Conservation (phyloP, 306 rosid genomes). For the Cucurbita pepo region DNA sequence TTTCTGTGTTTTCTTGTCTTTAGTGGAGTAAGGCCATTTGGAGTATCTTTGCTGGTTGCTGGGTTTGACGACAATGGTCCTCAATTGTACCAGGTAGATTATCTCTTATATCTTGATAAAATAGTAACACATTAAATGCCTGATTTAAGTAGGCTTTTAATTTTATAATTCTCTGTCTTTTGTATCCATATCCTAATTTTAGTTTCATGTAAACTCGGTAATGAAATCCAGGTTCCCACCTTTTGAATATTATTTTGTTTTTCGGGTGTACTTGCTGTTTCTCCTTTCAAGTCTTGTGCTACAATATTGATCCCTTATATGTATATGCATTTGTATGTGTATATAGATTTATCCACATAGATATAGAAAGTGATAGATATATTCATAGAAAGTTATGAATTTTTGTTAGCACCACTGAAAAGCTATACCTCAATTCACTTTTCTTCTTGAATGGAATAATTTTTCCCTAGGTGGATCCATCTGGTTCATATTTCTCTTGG, state of each 20-base stretch:
- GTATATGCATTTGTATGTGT: neutral
- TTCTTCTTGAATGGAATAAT: neutral
- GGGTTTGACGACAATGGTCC: constrained; percentile 90
- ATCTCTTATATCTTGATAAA: neutral
- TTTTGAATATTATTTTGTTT: neutral
- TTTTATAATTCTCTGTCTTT: neutral
- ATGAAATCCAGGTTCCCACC: neutral
- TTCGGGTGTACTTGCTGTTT: neutral
- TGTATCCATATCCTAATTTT: neutral
- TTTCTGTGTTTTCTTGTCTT: constrained; percentile 3
- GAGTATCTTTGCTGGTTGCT: constrained; percentile 85
- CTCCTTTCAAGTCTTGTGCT: neutral
- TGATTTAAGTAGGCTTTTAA: neutral
- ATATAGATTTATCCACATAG: no score
- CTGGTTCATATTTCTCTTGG: constrained; percentile 96
- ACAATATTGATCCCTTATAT: neutral
- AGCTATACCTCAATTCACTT: neutral
- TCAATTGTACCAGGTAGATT: constrained; percentile 72
- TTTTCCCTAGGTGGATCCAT: constrained; percentile 73
- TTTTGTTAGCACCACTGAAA: neutral
- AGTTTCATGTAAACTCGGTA: neutral
- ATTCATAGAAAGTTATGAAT: neutral
- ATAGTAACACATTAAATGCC: neutral
- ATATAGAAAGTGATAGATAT: neutral
- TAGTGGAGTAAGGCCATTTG: constrained; percentile 98